Percentiles rank a stretch among this genome's conserved stretches.
These are phyloP conservation scores for Acanthamoeba lenticulata DNA, from an alignment of 208 protist genomes.

Conservation along the genomic window DNA sequence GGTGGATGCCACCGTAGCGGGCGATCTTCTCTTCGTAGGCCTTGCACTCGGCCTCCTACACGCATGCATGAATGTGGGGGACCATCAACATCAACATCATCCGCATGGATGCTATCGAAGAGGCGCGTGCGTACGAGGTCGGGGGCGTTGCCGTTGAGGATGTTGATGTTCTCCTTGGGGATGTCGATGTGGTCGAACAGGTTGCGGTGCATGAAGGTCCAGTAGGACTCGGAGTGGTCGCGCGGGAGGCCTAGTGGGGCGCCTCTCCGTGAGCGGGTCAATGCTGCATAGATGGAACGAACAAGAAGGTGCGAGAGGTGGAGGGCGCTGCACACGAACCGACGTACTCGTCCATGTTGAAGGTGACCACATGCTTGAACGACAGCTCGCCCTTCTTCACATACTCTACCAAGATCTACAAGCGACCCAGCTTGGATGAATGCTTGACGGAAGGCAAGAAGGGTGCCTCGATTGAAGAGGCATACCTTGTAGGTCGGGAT, in stretches of 20 bases:
- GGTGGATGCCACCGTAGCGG: conserved; percentile 91
- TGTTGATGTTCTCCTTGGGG: conserved; percentile 90
- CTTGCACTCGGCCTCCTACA: conserved; percentile 88
- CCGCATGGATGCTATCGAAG: no score
- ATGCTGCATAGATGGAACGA: neutral
- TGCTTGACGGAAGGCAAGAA: neutral
- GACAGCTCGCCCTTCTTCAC: conserved; percentile 90
- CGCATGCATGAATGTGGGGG: neutral
- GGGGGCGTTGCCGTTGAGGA: conserved; percentile 93
- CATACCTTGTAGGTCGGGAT: conserved; percentile 90
- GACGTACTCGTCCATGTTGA: conserved; percentile 98
- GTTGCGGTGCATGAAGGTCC: conserved; percentile 96
- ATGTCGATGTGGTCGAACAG: conserved; percentile 96
- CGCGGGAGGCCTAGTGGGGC: conserved; percentile 67
- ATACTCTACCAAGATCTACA: conserved; percentile 87
- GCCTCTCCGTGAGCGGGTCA: neutral
- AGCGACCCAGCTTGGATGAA: neutral
- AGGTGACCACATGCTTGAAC: conserved; percentile 94
- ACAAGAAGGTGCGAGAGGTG: neutral
- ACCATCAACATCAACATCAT: neutral
- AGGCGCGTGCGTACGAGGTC: conserved; percentile 86
- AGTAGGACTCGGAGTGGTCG: conserved; percentile 94
- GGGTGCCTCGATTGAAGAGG: neutral
- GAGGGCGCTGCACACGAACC: conserved; percentile 79
- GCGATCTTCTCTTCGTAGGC: conserved; percentile 94